Evolutionary conservation across 225 moss, liverwort and hornwort genomes (phyloP).

Genomic region (Neckera pumila): DNA sequence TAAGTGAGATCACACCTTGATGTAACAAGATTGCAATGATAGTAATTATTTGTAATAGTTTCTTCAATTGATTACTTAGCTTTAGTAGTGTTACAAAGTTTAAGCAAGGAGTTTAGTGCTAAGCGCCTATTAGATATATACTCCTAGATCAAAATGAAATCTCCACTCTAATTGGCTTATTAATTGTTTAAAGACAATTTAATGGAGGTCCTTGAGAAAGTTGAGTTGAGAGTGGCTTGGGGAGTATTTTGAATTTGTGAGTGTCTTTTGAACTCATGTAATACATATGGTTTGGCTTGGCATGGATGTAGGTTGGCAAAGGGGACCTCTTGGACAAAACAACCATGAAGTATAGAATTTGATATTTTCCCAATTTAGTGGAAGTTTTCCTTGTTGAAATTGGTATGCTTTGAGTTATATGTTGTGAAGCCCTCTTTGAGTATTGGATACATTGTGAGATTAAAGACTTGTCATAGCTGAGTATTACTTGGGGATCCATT

Average conservation of each 20-base stretch:
- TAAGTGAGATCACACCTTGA: neutral
- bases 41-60: too few species aligned
- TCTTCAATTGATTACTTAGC: too few species aligned
- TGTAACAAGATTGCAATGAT: too few species aligned
- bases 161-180: neutral
- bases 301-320: fast-evolving
- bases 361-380: neutral
- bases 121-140: neutral
- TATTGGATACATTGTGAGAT: fast-evolving
- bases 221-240: neutral
- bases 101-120: neutral
- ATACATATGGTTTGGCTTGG: fast-evolving
- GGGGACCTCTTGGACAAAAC: fast-evolving
- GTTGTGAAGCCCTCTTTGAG: neutral
- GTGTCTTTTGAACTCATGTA: neutral
- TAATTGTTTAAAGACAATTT: neutral
- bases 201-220: neutral
- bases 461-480: fast-evolving
- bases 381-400: neutral
- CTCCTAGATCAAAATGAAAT: fast-evolving
- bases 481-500: fast-evolving
- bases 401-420: neutral
- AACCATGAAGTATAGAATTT: fast-evolving
- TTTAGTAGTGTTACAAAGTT: too few species aligned
- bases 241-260: neutral